A percentile compares a stretch with the other conserved stretches of the same genome.
phyloP scores from a whole-genome alignment of 2,329 filamentous ascomycete genomes.

The Calonectria pseudoturangicola region DNA sequence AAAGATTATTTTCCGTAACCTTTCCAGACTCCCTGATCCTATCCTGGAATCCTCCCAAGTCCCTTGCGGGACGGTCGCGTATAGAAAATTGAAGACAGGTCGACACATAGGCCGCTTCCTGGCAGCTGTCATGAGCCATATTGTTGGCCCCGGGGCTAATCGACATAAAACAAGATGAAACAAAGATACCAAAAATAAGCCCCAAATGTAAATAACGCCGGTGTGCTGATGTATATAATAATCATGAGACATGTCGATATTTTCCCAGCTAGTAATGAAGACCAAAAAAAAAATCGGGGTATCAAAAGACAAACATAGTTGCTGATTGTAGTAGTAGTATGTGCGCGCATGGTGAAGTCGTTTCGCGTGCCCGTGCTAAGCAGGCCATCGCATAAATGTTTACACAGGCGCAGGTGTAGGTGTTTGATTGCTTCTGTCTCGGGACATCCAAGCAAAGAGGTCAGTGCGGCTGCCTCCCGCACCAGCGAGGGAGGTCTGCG shows the following conservation, averaged over 20 bases:
- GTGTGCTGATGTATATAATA: constrained; percentile 56
- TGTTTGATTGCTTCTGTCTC: constrained; percentile 63
- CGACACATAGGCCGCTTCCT: constrained; percentile 39
- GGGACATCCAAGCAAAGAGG: constrained; percentile 71
- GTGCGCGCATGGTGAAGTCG: constrained; percentile 52
- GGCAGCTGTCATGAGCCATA: constrained; percentile 42
- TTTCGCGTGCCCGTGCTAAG: constrained; percentile 24
- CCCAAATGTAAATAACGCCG: constrained; percentile 54
- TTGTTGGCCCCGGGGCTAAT: constrained; percentile 37
- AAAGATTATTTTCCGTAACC: constrained; percentile 33
- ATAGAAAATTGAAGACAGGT: constrained; percentile 29
- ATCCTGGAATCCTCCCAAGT: constrained; percentile 35
- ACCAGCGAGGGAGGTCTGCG: constrained; percentile 54
- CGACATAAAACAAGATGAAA: constrained; percentile 43
- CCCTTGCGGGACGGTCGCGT: constrained; percentile 33
- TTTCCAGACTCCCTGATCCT: constrained; percentile 39
- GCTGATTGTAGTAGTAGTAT: constrained; percentile 52
- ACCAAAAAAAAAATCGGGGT: constrained; percentile 56
- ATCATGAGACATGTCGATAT: constrained; percentile 56
- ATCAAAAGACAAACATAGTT: constrained; percentile 61
- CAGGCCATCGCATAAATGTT: constrained; percentile 26
- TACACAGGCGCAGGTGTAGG: constrained; percentile 54
- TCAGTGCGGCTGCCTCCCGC: constrained; percentile 61
- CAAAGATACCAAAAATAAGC: constrained; percentile 48
- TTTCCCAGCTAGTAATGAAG: constrained; percentile 53